phyloP scores from a whole-genome alignment of 495 filamentous ascomycete species.

The Acidomyces sp. region DNA sequence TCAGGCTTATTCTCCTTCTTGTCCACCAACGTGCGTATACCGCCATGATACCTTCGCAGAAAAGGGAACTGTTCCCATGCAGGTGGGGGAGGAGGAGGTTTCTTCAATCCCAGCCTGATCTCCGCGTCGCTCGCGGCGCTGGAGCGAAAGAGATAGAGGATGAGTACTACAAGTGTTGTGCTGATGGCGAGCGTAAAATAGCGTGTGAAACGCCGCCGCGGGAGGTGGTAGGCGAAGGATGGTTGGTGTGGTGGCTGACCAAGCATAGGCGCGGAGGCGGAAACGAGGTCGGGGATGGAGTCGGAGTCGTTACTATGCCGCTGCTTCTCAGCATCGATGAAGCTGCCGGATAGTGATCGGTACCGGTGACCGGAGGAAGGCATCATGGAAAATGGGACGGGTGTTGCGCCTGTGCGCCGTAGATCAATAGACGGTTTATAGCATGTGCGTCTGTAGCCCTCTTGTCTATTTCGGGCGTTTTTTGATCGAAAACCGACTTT shows the following conservation, averaged over 20 bases:
- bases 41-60: slow-evolving; percentile 72
- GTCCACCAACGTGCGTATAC: slow-evolving; percentile 52
- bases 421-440: too few relatives aligned
- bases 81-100: slow-evolving; percentile 33
- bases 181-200: slow-evolving; percentile 18
- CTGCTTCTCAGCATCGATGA: slow-evolving; percentile 15
- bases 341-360: slow-evolving; percentile 16
- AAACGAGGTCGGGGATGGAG: slow-evolving; percentile 10
- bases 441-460: too few relatives aligned
- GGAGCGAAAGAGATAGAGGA: slow-evolving; percentile 9
- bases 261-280: slow-evolving; percentile 9
- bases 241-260: slow-evolving; percentile 6
- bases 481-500: too few relatives aligned
- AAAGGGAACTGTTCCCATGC: slow-evolving; percentile 74
- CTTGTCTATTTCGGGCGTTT: too few relatives aligned
- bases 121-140: slow-evolving; percentile 5
- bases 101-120: slow-evolving; percentile 14
- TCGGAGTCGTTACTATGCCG: slow-evolving; percentile 6
- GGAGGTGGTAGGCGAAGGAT: slow-evolving; percentile 16
- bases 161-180: slow-evolving; percentile 6
- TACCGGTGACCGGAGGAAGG: slow-evolving; percentile 7
- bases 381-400: too few relatives aligned
- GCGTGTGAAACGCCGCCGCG: slow-evolving; percentile 17
- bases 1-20: slow-evolving; percentile 54
- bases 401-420: too few relatives aligned